Conservation (phyloP, 1,284 basidiomycete genomes). For the Cystobasidiaceae sp. region DNA sequence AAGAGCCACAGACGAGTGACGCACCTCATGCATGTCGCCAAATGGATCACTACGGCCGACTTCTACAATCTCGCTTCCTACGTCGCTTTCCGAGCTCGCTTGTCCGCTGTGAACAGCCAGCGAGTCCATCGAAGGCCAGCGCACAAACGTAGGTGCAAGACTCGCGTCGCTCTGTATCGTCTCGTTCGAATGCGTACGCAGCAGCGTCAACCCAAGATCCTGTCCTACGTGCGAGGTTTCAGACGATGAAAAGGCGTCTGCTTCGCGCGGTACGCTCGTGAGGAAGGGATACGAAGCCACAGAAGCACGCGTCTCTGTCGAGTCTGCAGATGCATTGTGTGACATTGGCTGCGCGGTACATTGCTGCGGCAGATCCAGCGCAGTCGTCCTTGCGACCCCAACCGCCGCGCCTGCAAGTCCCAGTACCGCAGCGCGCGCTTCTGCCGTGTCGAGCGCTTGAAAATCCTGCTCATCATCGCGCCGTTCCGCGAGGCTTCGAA, state of each 20-base stretch:
- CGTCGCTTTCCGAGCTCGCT: too few relatives aligned
- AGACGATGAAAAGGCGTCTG: slow-evolving; percentile 1
- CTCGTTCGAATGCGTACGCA: background rate
- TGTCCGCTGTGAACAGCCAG: too few relatives aligned
- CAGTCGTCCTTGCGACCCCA: background rate
- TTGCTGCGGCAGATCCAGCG: background rate
- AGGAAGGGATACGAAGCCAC: slow-evolving; percentile 29
- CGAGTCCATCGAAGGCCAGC: too few relatives aligned
- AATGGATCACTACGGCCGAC: too few relatives aligned
- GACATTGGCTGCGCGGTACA: background rate
- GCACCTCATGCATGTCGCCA: too few relatives aligned
- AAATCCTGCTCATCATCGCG: background rate
- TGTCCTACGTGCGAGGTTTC: slow-evolving; percentile 2
- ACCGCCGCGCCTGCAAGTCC: slow-evolving; percentile 3
- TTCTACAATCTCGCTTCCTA: too few relatives aligned
- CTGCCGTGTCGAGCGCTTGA: background rate
- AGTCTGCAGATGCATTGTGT: slow-evolving; percentile 14
- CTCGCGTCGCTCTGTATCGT: background rate
- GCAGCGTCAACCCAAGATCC: slow-evolving; percentile 5
- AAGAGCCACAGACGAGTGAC: too few relatives aligned
- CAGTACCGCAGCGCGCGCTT: slow-evolving; percentile 10
- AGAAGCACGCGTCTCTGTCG: slow-evolving; percentile 12
- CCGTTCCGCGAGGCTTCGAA: background rate
- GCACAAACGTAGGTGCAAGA: background rate
- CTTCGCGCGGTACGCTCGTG: slow-evolving; percentile 20